These are phyloP conservation scores for Neofusicoccum parvum DNA, from an alignment of 2,329 filamentous ascomycete genomes.

Conservation along the genomic window DNA sequence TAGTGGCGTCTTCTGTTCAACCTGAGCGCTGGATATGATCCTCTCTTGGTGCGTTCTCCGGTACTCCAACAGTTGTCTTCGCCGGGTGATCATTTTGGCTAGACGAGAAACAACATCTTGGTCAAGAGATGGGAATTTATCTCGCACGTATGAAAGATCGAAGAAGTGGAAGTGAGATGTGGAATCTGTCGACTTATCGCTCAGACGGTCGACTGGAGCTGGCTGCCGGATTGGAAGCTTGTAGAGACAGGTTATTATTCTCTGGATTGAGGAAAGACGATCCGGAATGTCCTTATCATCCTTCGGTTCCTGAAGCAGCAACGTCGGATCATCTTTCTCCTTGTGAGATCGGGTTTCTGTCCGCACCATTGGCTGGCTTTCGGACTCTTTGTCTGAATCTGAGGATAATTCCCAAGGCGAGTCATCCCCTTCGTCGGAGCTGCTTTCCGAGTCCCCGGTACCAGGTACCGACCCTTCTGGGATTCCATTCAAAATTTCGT, in stretches of 20 bases:
- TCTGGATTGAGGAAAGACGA: background rate
- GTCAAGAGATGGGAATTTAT: background rate
- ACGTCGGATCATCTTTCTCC: too few relatives aligned
- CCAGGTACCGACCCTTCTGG: background rate
- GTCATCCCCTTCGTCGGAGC: background rate
- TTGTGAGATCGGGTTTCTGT: background rate
- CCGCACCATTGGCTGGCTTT: background rate
- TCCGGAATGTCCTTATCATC: background rate
- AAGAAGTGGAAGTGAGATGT: slow-evolving; percentile 20
- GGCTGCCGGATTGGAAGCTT: background rate
- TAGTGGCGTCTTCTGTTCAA: background rate
- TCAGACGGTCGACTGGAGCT: slow-evolving; percentile 18
- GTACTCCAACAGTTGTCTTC: slow-evolving; percentile 23
- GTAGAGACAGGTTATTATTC: background rate
- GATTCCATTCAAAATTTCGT: background rate
- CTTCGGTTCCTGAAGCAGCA: too few relatives aligned
- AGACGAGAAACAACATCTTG: slow-evolving; percentile 22
- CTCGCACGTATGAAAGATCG: slow-evolving; percentile 22
- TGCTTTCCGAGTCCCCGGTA: background rate
- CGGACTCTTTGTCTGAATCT: background rate
- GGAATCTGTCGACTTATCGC: background rate
- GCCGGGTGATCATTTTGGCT: slow-evolving; percentile 22
- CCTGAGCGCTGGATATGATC: background rate
- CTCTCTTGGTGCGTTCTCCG: slow-evolving; percentile 17
- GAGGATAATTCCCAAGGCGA: background rate